phyloP scores from a whole-genome alignment of 176 grass and related monocot genomes.

The Neostapfia colusana region DNA sequence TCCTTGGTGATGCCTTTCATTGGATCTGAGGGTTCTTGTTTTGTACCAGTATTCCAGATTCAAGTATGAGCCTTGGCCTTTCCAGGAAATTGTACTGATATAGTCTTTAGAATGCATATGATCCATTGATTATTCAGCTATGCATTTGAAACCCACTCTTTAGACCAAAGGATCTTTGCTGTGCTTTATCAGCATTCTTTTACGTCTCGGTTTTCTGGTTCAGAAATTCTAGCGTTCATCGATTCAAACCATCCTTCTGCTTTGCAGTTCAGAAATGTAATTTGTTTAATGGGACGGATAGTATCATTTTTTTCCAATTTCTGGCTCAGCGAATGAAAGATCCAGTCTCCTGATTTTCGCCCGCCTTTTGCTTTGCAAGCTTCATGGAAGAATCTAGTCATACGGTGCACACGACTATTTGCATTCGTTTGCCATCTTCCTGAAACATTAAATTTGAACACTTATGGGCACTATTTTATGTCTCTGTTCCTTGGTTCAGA shows the following conservation, averaged over 20 bases:
- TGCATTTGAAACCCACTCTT: slow-evolving; percentile 14
- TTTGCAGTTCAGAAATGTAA: neutral
- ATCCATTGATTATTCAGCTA: neutral
- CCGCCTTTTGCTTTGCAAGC: neutral
- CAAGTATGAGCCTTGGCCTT: neutral
- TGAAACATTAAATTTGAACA: too few species aligned
- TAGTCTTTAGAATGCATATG: neutral
- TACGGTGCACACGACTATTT: neutral
- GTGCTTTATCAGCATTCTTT: neutral
- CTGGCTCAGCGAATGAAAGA: too few species aligned
- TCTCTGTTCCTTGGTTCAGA: neutral
- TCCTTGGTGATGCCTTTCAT: slow-evolving; percentile 5
- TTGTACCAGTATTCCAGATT: neutral
- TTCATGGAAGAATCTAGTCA: neutral
- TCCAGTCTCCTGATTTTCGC: too few species aligned
- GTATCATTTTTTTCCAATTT: too few species aligned
- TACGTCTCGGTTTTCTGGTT: neutral
- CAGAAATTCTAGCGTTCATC: neutral
- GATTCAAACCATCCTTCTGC: neutral
- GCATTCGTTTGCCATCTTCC: neutral
- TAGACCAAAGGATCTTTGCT: neutral
- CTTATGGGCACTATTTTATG: neutral
- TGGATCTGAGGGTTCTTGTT: slow-evolving; percentile 19
- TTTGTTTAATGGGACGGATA: neutral
- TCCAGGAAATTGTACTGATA: neutral